Conservation (phyloP, 495 filamentous ascomycete genomes). For the Tuber magnatum region DNA sequence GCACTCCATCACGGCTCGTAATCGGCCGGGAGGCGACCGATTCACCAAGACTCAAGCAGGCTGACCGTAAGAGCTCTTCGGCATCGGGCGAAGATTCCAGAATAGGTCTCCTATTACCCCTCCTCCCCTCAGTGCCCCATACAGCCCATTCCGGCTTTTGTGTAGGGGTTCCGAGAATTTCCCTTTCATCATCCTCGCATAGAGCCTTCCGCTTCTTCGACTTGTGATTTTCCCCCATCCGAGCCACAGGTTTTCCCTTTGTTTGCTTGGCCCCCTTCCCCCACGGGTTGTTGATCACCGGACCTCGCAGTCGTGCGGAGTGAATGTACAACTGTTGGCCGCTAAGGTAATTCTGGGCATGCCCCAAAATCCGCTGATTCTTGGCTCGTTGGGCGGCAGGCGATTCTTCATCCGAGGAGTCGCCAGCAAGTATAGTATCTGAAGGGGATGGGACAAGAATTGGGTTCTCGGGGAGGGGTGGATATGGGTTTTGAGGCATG, state of each 20-base stretch:
- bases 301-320: slow-evolving; percentile 32
- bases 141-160: slow-evolving; percentile 4
- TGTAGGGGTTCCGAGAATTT: slow-evolving; percentile 19
- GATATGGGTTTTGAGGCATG: slow-evolving; percentile 11
- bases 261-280: slow-evolving; percentile 16
- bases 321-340: slow-evolving; percentile 37
- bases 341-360: slow-evolving; percentile 32
- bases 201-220: slow-evolving; percentile 13
- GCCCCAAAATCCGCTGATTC: slow-evolving; percentile 31
- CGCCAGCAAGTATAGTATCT: slow-evolving; percentile 23
- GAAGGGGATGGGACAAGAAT: slow-evolving; percentile 15
- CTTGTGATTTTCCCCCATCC: slow-evolving; percentile 6
- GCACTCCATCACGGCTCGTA: background rate
- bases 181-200: slow-evolving; percentile 14
- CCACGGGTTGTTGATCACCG: slow-evolving; percentile 38
- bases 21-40: background rate
- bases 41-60: background rate
- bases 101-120: background rate
- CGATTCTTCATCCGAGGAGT: slow-evolving; percentile 32
- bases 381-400: slow-evolving; percentile 18
- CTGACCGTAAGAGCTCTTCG: background rate
- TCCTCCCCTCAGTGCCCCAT: background rate
- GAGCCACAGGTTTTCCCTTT: slow-evolving; percentile 21
- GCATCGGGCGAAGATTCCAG: background rate
- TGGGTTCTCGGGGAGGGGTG: slow-evolving; percentile 27